phyloP scores from a whole-genome alignment of 2,329 filamentous ascomycete species.

The Hymenoscyphus infarciens region DNA sequence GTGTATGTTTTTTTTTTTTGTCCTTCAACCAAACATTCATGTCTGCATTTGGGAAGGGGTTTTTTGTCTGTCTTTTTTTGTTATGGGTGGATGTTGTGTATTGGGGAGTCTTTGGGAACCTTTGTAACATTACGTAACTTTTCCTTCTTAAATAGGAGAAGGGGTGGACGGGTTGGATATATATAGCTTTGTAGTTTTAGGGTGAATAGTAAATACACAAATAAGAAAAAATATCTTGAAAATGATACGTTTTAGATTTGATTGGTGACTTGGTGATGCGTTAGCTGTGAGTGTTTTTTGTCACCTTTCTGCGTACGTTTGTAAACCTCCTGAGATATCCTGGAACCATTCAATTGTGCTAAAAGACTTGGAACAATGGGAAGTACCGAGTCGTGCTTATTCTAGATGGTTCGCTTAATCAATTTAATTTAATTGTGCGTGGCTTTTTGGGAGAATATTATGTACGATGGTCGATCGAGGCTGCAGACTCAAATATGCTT shows the following conservation, averaged over 20 bases:
- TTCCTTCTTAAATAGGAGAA: not conserved
- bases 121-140: not conserved
- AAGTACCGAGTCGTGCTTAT: too few relatives aligned
- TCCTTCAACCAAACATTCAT: not conserved
- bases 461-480: too few relatives aligned
- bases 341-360: too few relatives aligned
- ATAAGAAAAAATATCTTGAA: not conserved
- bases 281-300: too few relatives aligned
- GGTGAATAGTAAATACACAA: not conserved
- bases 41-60: conserved; percentile 8
- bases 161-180: not conserved
- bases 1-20: conserved; percentile 2
- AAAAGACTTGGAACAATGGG: too few relatives aligned
- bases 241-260: not conserved
- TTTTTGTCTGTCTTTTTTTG: not conserved
- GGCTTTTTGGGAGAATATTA: too few relatives aligned
- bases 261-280: too few relatives aligned
- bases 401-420: too few relatives aligned
- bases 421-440: too few relatives aligned
- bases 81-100: not conserved
- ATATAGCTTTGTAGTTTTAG: conserved; percentile 3
- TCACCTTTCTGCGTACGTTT: too few relatives aligned
- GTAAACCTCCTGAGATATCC: too few relatives aligned
- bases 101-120: not conserved
- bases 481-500: too few relatives aligned